Conservation (phyloP, 2,329 filamentous ascomycete species). For the Ceratocystis diversiconidia region DNA sequence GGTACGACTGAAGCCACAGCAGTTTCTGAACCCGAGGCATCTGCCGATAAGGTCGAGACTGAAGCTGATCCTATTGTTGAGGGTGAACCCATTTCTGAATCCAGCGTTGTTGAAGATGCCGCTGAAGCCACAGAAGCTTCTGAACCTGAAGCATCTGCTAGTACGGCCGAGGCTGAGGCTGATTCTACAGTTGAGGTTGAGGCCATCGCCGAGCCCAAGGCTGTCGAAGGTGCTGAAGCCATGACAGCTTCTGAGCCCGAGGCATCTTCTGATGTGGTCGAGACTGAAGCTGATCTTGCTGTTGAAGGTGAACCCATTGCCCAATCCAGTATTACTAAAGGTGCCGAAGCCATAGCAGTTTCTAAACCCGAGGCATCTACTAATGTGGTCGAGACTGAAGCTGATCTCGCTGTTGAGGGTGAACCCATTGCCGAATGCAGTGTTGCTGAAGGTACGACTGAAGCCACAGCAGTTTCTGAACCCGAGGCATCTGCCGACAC, state of each 20-base stretch:
- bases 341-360: too few species aligned
- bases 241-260: too few species aligned
- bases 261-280: neutral
- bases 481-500: accelerated
- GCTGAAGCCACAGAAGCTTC: neutral
- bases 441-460: neutral
- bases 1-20: neutral
- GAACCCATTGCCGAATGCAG: neutral
- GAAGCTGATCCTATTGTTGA: neutral
- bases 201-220: too few species aligned
- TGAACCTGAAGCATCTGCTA: too few species aligned
- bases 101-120: neutral
- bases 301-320: too few species aligned
- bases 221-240: too few species aligned
- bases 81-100: neutral
- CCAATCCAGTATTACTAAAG: too few species aligned
- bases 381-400: too few species aligned
- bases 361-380: too few species aligned
- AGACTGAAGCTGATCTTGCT: too few species aligned
- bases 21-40: too few species aligned
- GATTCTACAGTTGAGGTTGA: too few species aligned
- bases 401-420: neutral
- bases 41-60: neutral
- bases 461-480: neutral
- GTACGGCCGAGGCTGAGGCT: neutral